Evolutionary conservation across 225 moss, liverwort and hornwort species (phyloP).

Genomic region (Marchantia polymorpha): DNA sequence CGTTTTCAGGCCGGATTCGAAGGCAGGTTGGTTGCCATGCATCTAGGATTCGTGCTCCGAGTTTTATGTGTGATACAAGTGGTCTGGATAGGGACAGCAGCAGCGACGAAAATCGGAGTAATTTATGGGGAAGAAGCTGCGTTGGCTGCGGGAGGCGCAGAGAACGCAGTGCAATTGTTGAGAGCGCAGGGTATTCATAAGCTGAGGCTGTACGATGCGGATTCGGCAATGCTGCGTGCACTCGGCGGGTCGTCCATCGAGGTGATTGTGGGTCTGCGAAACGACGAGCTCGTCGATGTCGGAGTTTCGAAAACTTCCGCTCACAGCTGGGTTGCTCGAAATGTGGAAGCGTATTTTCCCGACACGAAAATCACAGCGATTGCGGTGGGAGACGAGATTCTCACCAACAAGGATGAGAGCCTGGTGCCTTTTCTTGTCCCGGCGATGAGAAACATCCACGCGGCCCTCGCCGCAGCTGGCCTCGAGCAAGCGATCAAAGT

Average conservation of each 20-base stretch:
- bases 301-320: constrained; percentile 62
- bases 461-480: constrained; percentile 49
- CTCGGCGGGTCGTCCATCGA: constrained; percentile 43
- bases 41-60: constrained; percentile 20
- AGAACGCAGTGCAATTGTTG: constrained; percentile 23
- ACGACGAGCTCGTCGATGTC: constrained; percentile 60
- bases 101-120: constrained; percentile 21
- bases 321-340: constrained; percentile 68
- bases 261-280: constrained; percentile 58
- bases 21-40: constrained; percentile 28
- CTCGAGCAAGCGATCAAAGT: constrained; percentile 67
- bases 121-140: constrained; percentile 16
- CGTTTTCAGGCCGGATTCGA: neutral
- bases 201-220: constrained; percentile 39
- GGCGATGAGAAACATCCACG: constrained; percentile 65
- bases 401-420: constrained; percentile 42
- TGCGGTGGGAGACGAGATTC: constrained; percentile 69
- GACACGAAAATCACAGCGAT: constrained; percentile 68
- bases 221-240: constrained; percentile 35
- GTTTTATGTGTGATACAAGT: constrained; percentile 18
- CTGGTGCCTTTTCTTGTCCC: constrained; percentile 54
- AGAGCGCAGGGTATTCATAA: constrained; percentile 32
- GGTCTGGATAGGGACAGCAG: constrained; percentile 21
- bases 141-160: constrained; percentile 14
- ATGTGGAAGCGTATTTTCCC: constrained; percentile 46